These are phyloP conservation scores for Cairneyella variabilis DNA, from an alignment of 495 filamentous ascomycete species.

Conservation along the genomic window DNA sequence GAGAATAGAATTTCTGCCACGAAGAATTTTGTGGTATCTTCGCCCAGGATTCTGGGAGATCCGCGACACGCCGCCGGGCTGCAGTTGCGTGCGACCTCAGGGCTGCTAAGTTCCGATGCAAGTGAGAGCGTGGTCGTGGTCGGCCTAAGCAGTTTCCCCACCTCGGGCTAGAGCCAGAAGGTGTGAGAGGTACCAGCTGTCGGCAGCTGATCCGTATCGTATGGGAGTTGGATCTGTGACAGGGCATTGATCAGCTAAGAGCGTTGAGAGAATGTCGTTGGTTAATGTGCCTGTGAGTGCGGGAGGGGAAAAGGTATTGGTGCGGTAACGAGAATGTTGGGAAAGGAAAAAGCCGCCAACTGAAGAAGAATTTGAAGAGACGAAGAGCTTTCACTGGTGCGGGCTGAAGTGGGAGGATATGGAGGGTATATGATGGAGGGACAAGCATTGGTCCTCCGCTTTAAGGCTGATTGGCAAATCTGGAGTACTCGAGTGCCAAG, in stretches of 20 bases:
- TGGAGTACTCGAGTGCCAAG: constrained; percentile 24
- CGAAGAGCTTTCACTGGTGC: constrained; percentile 11
- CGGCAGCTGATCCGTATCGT: constrained; percentile 27
- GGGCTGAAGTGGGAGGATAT: constrained; percentile 14
- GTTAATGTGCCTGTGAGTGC: constrained; percentile 10
- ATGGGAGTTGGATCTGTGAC: constrained; percentile 16
- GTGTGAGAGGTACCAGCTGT: constrained; percentile 19
- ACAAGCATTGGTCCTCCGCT: constrained; percentile 22
- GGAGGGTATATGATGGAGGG: constrained; percentile 19
- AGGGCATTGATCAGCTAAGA: constrained; percentile 24
- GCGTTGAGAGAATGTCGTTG: constrained; percentile 17
- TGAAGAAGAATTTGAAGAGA: constrained; percentile 15
- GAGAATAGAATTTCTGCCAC: constrained; percentile 8
- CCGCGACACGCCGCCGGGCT: constrained; percentile 19
- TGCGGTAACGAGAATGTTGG: constrained; percentile 22
- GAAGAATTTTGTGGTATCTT: constrained; percentile 6
- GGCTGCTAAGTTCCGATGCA: constrained; percentile 27
- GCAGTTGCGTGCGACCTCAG: constrained; percentile 24
- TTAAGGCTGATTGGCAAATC: constrained; percentile 31
- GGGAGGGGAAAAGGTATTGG: constrained; percentile 17
- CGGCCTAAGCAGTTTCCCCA: constrained; percentile 13
- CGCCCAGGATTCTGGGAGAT: constrained; percentile 13
- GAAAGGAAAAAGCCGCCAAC: constrained; percentile 20
- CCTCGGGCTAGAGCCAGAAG: constrained; percentile 4
- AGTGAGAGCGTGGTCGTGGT: constrained; percentile 9